Evolutionary conservation across 257 asterid species (phyloP), one percentile per base, ranked within the genome.

Genomic region (Galeopsis tetrahit): DNA sequence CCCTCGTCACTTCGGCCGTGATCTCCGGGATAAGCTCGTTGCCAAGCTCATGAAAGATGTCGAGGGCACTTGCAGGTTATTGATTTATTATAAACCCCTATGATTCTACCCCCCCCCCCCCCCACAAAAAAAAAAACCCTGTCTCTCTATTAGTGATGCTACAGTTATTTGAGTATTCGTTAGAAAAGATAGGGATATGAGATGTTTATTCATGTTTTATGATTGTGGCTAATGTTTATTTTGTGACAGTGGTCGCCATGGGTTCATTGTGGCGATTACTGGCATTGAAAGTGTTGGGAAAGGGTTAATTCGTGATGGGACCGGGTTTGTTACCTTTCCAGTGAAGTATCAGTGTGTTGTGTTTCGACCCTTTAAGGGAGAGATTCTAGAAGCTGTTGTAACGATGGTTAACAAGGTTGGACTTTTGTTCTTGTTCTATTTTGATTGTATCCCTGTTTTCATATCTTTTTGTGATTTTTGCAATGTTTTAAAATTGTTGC

Each of bases 1-100:
- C 78, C 99, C 99, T 5, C 99, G 99, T 66, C 97, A 94, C 75
- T 94, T 94, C 46, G 97, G 97, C 28, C 97, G 99, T 8, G 99
- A 94, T 72, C 91, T 94, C 17, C 87, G 97, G 39, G 98, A 94
- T 14, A 94, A 94, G 79, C 95, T 94, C 4, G 96, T 91, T 5
- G 70, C 97, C 35, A 94, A 94, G 82, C 97, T 94, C 72, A 87
- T 94, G 97, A 94, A 91, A 73, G 99, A 94, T 49, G 99, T 94
- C 4, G 97, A 94, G 75, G 99, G 99, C 57, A 94, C 97, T 69
- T 94, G 99, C 97, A 89, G 98, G 98, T 88, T 69, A 52, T 52
- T 74, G 42, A 43, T 21, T 21, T 21, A 36, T 69, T 65, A 17
- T 36, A 1, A 11, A 38, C 4, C 74, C 21, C 6, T 36, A 10